phyloP scores from a whole-genome alignment of 164 flowering plant species.

The Tetrastigma voinierianum region DNA sequence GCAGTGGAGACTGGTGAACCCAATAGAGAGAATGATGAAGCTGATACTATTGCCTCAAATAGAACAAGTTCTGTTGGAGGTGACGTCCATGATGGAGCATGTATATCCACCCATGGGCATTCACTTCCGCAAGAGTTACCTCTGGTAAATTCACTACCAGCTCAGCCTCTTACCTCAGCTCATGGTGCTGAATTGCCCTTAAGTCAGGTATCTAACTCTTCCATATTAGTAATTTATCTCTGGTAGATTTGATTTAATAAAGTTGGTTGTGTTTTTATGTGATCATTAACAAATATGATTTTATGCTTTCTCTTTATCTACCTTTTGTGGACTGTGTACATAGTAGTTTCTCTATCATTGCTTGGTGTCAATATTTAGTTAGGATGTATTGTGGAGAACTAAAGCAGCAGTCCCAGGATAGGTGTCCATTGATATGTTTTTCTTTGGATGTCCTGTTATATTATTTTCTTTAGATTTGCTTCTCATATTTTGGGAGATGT shows the following conservation, averaged over 20 bases:
- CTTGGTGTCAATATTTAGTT: not conserved
- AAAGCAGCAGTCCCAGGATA: not conserved
- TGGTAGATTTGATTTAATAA: not conserved
- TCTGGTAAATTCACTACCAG: not conserved
- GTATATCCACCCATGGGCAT: not conserved
- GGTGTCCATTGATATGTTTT: not conserved
- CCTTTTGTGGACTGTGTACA: not conserved
- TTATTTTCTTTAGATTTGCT: not conserved
- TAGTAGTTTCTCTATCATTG: not conserved
- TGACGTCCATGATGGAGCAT: conserved; percentile 13
- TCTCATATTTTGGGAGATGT: not conserved
- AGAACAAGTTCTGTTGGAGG: not conserved
- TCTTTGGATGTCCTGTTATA: not conserved
- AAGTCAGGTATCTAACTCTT: conserved; percentile 22
- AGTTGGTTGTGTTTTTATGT: too few species aligned
- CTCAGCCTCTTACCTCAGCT: conserved; percentile 1
- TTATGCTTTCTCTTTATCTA: not conserved
- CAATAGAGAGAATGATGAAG: conserved; percentile 13
- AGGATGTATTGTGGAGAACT: not conserved
- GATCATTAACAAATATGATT: too few species aligned
- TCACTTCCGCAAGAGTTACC: conserved; percentile 8
- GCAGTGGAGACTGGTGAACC: conserved; percentile 5
- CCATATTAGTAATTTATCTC: not conserved
- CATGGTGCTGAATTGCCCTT: conserved; percentile 15
- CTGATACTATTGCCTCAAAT: conserved; percentile 6